Evolutionary conservation across 1,284 basidiomycete genomes (phyloP).

Genomic region (Pseudozyma sp.): DNA sequence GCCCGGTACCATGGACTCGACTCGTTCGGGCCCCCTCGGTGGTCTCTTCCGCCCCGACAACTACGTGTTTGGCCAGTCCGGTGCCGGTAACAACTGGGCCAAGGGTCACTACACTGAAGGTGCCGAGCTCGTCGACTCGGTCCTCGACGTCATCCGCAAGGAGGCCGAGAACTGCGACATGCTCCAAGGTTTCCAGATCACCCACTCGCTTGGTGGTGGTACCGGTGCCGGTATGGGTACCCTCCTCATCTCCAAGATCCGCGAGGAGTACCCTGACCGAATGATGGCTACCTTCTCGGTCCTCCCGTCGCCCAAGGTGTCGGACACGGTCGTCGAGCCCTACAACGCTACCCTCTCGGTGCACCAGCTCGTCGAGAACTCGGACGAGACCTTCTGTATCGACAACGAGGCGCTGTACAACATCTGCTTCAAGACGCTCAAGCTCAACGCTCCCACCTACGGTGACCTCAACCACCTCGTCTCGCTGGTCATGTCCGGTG

Average conservation of each 20-base stretch:
- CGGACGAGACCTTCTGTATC: slow-evolving; percentile 88
- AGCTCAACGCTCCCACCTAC: slow-evolving; percentile 73
- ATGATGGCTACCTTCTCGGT: slow-evolving; percentile 95
- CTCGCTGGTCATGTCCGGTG: slow-evolving; percentile 87
- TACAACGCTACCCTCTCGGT: slow-evolving; percentile 91
- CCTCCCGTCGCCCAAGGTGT: slow-evolving; percentile 91
- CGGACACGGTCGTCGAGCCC: slow-evolving; percentile 94
- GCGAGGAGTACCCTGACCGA: slow-evolving; percentile 73
- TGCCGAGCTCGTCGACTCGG: slow-evolving; percentile 88
- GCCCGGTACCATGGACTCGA: slow-evolving; percentile 83
- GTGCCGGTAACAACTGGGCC: slow-evolving; percentile 92
- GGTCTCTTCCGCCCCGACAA: slow-evolving; percentile 88
- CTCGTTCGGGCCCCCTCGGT: slow-evolving; percentile 77
- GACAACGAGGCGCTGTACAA: slow-evolving; percentile 96
- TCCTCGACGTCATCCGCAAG: slow-evolving; percentile 74
- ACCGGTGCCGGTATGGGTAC: slow-evolving; percentile 67
- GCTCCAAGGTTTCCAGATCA: slow-evolving; percentile 91
- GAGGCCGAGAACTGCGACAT: slow-evolving; percentile 81
- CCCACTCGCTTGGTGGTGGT: slow-evolving; percentile 94
- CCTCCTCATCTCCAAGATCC: slow-evolving; percentile 68
- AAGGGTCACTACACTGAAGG: slow-evolving; percentile 73
- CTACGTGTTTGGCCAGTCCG: slow-evolving; percentile 73
- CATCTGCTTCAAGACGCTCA: slow-evolving; percentile 81
- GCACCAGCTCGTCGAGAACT: slow-evolving; percentile 88
- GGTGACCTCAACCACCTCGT: slow-evolving; percentile 74